phyloP scores from a whole-genome alignment of 345 rosid genomes.

The Nephelium lappaceum region DNA sequence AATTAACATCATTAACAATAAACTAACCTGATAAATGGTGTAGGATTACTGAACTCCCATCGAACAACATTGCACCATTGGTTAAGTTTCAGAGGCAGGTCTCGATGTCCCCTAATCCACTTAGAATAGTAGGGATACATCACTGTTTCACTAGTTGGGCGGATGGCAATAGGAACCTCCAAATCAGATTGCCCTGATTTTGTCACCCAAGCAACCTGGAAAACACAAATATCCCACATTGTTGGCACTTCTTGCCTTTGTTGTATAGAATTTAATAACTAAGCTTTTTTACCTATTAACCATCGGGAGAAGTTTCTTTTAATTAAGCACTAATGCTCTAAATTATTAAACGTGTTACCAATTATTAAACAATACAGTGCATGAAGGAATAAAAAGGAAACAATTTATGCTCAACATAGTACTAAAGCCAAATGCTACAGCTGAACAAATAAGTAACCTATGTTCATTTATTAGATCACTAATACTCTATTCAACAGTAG shows the following conservation, averaged over 20 bases:
- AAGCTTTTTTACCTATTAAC: not conserved
- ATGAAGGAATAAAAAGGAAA: not conserved
- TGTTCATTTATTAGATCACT: not conserved
- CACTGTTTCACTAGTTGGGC: constrained; percentile 98
- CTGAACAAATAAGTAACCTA: not conserved
- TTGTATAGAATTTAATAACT: not conserved
- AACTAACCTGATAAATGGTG: constrained; percentile 92
- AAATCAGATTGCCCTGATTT: constrained; percentile 87
- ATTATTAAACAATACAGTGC: not conserved
- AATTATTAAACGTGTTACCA: not conserved
- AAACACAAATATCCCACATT: constrained; percentile 5
- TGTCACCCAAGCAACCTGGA: constrained; percentile 98
- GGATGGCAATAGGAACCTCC: constrained; percentile 93
- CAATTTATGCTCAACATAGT: not conserved
- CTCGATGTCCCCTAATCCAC: constrained; percentile 99
- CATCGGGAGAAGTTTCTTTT: not conserved
- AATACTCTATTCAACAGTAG: not conserved
- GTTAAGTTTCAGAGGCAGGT: constrained; percentile 90
- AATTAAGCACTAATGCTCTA: not conserved
- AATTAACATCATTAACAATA: not conserved
- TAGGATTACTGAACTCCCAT: constrained; percentile 99
- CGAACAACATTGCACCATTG: constrained; percentile 99
- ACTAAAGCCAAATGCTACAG: not conserved
- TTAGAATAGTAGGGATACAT: constrained; percentile 97
- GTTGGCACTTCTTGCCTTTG: not conserved